Conservation (phyloP, 2,329 filamentous ascomycete species). For the Penicillium sp. region DNA sequence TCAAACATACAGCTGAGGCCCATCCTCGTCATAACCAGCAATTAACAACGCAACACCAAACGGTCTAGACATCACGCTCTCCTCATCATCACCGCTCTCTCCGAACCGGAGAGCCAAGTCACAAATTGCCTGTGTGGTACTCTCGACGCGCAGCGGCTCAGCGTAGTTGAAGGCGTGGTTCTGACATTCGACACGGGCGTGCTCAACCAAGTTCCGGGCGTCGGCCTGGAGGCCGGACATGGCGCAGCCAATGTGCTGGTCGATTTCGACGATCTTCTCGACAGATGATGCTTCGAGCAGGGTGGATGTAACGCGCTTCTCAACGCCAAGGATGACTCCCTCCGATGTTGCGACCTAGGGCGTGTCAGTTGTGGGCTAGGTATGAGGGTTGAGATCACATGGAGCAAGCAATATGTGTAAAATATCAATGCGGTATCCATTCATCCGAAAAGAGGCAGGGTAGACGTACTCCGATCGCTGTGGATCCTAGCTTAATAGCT, state of each 20-base stretch:
- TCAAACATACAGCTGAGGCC: constrained; percentile 73
- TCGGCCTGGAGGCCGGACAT: constrained; percentile 98
- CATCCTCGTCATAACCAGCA: constrained; percentile 95
- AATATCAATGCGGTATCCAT: background rate
- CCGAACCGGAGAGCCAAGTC: constrained; percentile 94
- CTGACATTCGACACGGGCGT: constrained; percentile 96
- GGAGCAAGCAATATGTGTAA: background rate
- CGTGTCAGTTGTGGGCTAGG: background rate
- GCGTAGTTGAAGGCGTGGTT: constrained; percentile 98
- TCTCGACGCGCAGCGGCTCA: constrained; percentile 91
- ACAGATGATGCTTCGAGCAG: constrained; percentile 97
- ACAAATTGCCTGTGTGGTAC: constrained; percentile 98
- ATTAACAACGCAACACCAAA: constrained; percentile 97
- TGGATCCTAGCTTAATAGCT: constrained; percentile 98
- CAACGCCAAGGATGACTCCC: constrained; percentile 93
- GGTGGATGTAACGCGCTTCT: constrained; percentile 97
- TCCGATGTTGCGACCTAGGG: constrained; percentile 78
- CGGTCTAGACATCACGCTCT: constrained; percentile 96
- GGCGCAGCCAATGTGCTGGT: constrained; percentile 97
- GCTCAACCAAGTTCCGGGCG: constrained; percentile 95
- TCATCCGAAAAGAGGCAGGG: background rate
- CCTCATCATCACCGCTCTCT: constrained; percentile 94
- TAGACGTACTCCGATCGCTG: constrained; percentile 79
- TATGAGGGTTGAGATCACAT: background rate
- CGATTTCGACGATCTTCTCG: constrained; percentile 99